Conservation (phyloP, 768 basidiomycete species). For the Mycena epipterygia region DNA sequence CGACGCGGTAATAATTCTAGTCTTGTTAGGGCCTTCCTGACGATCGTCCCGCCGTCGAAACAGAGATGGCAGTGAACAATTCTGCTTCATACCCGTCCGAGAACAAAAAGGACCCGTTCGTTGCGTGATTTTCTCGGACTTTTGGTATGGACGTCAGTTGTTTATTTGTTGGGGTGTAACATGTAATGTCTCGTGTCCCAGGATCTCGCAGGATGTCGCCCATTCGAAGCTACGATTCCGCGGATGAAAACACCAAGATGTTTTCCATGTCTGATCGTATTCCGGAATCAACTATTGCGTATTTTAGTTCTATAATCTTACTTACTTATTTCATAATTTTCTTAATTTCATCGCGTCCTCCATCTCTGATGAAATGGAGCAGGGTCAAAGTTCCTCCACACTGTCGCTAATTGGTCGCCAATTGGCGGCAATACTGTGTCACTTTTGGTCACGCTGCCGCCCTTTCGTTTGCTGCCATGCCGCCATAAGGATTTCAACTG, state of each 20-base stretch:
- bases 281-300: background rate
- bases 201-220: too few species aligned
- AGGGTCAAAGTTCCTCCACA: too few species aligned
- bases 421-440: too few species aligned
- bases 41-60: background rate
- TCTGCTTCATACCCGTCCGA: background rate
- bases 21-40: constrained; percentile 5
- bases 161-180: too few species aligned
- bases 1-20: background rate
- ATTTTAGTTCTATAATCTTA: background rate
- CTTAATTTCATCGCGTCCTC: too few species aligned
- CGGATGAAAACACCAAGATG: background rate
- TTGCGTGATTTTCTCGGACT: background rate
- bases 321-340: background rate
- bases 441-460: too few species aligned
- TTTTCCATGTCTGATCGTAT: background rate
- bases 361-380: too few species aligned
- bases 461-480: too few species aligned
- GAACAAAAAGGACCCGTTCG: background rate
- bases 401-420: too few species aligned
- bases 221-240: background rate
- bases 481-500: too few species aligned
- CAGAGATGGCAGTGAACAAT: constrained; percentile 6
- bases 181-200: too few species aligned
- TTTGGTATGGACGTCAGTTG: too few species aligned